Evolutionary conservation across 176 grass and related monocot species (phyloP), one percentile per base, ranked within the genome.

Genomic region (Oryza nivara): DNA sequence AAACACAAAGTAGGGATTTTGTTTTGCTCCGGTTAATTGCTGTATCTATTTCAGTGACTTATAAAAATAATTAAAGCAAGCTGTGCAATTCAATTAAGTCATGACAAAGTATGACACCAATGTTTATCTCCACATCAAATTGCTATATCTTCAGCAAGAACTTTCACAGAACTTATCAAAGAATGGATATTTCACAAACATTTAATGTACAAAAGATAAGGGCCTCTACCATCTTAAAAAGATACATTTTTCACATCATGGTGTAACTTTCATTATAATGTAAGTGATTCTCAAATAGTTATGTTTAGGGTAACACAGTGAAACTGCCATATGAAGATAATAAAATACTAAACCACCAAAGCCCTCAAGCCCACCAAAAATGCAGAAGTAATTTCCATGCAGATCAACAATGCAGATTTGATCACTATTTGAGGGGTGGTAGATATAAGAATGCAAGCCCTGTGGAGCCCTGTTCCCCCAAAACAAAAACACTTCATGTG

Each of bases 1-100:
- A 9, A n/a, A 71, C 65, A 14, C 4, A 75, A 58, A 83, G 63
- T 44, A 74, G 4, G 12, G 44, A 83, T 54, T 85, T 19, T 40
- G 1, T 74, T 74, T 56, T 26, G 3, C 19, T 80, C 11, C 17
- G 48, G 45, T 14, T 30, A 49, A 25, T 25, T 25, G 25, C 25
- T 25, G 25, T 32, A 25, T 41, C 9, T 68, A 20, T 34, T 61
- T 58, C 34, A 67, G 9, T 2, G 26, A 35, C 9, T 83, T 36
- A 26, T 26, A 26, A 26, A 26, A 26, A 26, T 26, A 26, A 26
- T 60, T 25, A 68, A 84, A 67, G 17, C 0, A 79, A 84, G 5
- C 45, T 13, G 35, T 67, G 15, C 34, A 78, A 51, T 16, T 51
- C 14, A 44, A 84, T 22, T 68, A 88, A 45, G 58, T 61, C 19